These are phyloP conservation scores for Chaetomium globosum DNA, from an alignment of 2,329 filamentous ascomycete genomes.

Conservation along the genomic window DNA sequence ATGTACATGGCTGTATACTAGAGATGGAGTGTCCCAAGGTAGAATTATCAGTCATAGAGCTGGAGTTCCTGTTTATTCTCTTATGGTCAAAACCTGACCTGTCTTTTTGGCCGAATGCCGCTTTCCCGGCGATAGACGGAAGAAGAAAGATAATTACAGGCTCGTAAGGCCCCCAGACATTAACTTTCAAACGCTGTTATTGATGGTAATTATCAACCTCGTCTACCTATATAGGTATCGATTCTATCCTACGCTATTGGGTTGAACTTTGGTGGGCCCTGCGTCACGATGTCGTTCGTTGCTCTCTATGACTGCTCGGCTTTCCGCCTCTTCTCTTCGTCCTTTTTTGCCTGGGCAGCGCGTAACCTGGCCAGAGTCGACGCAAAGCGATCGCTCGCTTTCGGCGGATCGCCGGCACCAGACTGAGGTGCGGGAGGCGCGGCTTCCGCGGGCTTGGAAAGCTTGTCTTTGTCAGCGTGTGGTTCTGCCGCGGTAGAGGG, in stretches of 20 bases:
- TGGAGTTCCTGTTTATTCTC: not conserved
- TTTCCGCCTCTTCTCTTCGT: constrained; percentile 53
- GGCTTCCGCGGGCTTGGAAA: constrained; percentile 9
- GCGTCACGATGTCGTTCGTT: not conserved
- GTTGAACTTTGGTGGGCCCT: not conserved
- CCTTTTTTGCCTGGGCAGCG: constrained; percentile 58
- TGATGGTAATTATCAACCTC: not conserved
- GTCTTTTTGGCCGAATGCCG: no score
- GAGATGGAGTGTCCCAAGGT: not conserved
- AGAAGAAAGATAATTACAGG: no score
- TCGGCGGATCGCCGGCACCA: not conserved
- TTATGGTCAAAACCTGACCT: not conserved
- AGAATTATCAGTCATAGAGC: not conserved
- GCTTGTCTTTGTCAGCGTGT: constrained; percentile 46
- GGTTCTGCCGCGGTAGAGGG: constrained; percentile 30
- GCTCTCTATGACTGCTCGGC: constrained; percentile 42
- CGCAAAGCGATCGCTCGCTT: constrained; percentile 35
- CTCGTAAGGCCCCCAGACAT: not conserved
- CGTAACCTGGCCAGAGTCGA: constrained; percentile 59
- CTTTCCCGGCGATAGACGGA: no score
- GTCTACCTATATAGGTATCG: constrained; percentile 13
- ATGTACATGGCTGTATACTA: not conserved
- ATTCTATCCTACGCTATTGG: not conserved
- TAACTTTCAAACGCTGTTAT: not conserved
- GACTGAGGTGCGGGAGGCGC: not conserved